phyloP scores from a whole-genome alignment of 2,329 filamentous ascomycete genomes.

The Biscogniauxia sp. region DNA sequence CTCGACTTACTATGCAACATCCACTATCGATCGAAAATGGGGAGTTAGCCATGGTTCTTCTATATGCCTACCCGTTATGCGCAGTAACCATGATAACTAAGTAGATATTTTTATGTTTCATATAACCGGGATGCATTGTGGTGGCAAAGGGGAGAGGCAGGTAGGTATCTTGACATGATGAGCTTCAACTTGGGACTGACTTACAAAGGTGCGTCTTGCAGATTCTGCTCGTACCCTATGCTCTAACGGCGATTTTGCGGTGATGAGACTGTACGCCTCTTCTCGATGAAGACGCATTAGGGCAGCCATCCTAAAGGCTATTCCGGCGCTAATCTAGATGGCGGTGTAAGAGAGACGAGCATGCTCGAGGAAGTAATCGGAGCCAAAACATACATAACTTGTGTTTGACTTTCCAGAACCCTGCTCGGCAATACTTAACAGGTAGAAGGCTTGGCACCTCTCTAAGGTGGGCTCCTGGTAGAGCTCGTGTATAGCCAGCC shows the following conservation, averaged over 20 bases:
- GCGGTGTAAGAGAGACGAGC: conserved; percentile 16
- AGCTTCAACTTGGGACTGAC: conserved; percentile 17
- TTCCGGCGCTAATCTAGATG: conserved; percentile 52
- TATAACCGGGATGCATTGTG: too few species aligned
- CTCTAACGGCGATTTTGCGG: conserved; percentile 40
- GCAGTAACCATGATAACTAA: too few species aligned
- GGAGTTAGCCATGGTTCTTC: neutral
- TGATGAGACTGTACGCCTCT: conserved; percentile 48
- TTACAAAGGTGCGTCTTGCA: conserved; percentile 54
- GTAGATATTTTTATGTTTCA: too few species aligned
- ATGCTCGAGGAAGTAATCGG: neutral
- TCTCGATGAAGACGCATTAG: conserved; percentile 55
- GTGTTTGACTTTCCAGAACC: conserved; percentile 52
- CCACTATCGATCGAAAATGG: conserved; percentile 41
- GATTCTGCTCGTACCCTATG: conserved; percentile 51
- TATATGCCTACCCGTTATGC: too few species aligned
- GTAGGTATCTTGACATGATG: too few species aligned
- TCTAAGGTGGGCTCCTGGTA: conserved; percentile 54
- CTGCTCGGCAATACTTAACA: conserved; percentile 58
- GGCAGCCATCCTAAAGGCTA: conserved; percentile 55
- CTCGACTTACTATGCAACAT: conserved; percentile 50
- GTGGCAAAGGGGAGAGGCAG: too few species aligned
- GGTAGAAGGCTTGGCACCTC: conserved; percentile 56
- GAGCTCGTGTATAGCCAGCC: conserved; percentile 47
- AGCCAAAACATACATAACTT: conserved; percentile 48